A percentile compares a stretch with the other conserved stretches of the same genome.
Evolutionary conservation across 257 asterid genomes (phyloP).

Genomic region (Gentiana macrophylla): DNA sequence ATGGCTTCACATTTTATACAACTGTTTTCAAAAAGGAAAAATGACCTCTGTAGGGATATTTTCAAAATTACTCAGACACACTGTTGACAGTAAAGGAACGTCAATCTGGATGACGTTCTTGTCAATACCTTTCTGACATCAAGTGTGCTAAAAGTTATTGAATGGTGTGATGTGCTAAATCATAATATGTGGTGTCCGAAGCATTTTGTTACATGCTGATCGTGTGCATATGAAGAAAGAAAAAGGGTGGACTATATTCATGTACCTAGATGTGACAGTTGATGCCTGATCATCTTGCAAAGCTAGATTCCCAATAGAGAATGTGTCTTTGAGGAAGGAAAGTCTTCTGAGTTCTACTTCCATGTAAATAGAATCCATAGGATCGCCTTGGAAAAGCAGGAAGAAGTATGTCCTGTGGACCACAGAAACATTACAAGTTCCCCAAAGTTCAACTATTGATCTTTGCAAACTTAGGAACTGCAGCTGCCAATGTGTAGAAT

Average conservation of each 20-base stretch:
- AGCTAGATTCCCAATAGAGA: slow-evolving; percentile 27
- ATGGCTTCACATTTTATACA: too few species aligned
- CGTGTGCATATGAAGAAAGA: neutral
- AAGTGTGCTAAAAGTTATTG: too few species aligned
- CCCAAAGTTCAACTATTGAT: slow-evolving; percentile 37
- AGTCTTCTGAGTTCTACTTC: slow-evolving; percentile 46
- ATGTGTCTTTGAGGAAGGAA: slow-evolving; percentile 31
- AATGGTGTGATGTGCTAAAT: too few species aligned
- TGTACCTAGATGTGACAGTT: slow-evolving; percentile 33
- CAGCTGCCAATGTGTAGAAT: slow-evolving; percentile 31
- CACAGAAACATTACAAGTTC: slow-evolving; percentile 36
- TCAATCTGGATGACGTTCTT: too few species aligned
- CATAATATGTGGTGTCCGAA: too few species aligned
- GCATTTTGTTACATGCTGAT: too few species aligned
- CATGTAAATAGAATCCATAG: slow-evolving; percentile 40
- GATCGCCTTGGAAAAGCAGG: slow-evolving; percentile 42
- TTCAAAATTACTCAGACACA: too few species aligned
- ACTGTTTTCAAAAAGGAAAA: too few species aligned
- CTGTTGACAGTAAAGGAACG: too few species aligned
- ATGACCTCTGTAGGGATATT: too few species aligned
- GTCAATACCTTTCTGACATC: too few species aligned
- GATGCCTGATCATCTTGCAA: slow-evolving; percentile 29
- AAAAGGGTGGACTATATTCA: slow-evolving; percentile 1
- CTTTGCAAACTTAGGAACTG: slow-evolving; percentile 30
- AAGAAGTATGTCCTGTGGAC: slow-evolving; percentile 46